Base-by-base conservation (phyloP, 306 rosid genomes). In the Fagus sylvatica region DNA sequence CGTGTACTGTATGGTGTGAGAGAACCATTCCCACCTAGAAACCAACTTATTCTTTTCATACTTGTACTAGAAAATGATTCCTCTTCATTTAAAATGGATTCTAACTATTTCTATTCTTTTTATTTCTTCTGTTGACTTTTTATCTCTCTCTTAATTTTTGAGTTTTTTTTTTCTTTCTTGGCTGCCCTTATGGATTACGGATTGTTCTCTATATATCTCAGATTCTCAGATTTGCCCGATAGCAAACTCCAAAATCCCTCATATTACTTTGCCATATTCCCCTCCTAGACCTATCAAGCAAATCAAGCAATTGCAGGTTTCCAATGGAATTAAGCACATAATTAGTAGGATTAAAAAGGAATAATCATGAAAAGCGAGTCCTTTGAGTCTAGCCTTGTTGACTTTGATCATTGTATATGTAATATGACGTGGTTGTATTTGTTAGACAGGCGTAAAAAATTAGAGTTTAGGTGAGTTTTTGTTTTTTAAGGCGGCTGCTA, bases 381-480 rank as follows among this genome's bases (percentile, higher is more conserved):
- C 15, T 1, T 4, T 2, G 49, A 49, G 74, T 53, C 41, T 7
- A 30, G 9, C 19, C 19, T 11, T 55, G 72, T 53, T 55, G 74
- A 54, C 65, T 53, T 64, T 40, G 51, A 32, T 66, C 34, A 5
- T 15, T 49, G 49, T 55, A 8, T 19, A 7, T 61, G 53, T 39
- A 36, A 36, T 4, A 37, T 65, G 32, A 37, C 32, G 2, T 39
- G 49, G 28, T 7, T 65, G 46, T 65, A 17, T 36, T 9, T 65
- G 1, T 56, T 56, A 56, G 62, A 2, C 11, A 51, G 19, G 30
- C 1, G 16, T 19, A 37, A 34, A 34, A 2, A 30, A 30, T 9
- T 16, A 2, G 48, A 36, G 32, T 42, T 53, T 81, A 42, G 73
- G 69, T 64, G 71, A 65, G 70, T 65, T 17, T 65, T 65, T 65